Evolutionary conservation across 495 filamentous ascomycete genomes (phyloP).

Genomic region (Hypoxylon crocopeplum): DNA sequence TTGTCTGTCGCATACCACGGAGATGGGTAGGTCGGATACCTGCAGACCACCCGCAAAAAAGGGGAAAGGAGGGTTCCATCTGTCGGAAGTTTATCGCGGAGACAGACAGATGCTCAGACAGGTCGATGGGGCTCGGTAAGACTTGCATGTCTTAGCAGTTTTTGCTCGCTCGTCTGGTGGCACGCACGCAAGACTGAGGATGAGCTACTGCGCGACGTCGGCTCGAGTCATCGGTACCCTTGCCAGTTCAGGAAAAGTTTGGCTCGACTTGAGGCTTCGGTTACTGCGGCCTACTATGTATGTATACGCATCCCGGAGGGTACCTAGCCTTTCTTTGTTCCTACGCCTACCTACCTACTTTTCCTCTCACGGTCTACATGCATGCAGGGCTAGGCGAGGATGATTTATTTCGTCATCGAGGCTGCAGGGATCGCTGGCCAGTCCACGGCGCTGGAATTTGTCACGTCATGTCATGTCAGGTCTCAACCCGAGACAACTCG

Average conservation of each 20-base stretch:
- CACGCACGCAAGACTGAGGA: constrained; percentile 17
- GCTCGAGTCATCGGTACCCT: constrained; percentile 15
- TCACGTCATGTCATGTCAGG: constrained; percentile 34
- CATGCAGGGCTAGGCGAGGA: not conserved
- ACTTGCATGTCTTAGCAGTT: constrained; percentile 39
- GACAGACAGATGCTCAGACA: constrained; percentile 14
- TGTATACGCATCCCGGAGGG: too few species aligned
- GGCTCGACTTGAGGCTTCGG: too few species aligned
- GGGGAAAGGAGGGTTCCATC: constrained; percentile 13
- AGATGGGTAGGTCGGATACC: constrained; percentile 31
- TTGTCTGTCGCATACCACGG: constrained; percentile 30
- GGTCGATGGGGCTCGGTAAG: constrained; percentile 22
- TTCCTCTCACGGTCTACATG: not conserved
- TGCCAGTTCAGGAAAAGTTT: constrained; percentile 5
- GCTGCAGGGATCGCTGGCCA: constrained; percentile 15
- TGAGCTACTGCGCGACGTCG: constrained; percentile 20
- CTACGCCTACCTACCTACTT: not conserved
- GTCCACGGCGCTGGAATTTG: constrained; percentile 11
- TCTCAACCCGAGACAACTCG: constrained; percentile 43
- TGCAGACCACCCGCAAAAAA: constrained; percentile 24
- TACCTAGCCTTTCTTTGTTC: not conserved
- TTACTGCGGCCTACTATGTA: too few species aligned
- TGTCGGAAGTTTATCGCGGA: constrained; percentile 38
- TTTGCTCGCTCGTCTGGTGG: too few species aligned
- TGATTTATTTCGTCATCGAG: constrained; percentile 8